Conservation (phyloP, 371 early-diverging fungal genomes). For the Syncephalastrum sp. region DNA sequence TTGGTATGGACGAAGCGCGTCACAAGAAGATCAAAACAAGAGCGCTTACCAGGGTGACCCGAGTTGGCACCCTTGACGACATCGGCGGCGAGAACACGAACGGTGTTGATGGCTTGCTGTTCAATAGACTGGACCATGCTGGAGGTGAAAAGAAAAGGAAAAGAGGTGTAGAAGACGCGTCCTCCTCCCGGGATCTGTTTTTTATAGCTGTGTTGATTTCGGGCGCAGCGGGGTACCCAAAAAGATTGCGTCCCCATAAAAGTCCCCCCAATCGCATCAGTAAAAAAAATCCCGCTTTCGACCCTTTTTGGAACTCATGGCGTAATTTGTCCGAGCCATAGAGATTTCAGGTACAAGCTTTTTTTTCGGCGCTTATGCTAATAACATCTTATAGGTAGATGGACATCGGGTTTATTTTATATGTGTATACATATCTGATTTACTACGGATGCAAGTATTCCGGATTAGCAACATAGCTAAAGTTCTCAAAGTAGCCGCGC, state of each 20-base stretch:
- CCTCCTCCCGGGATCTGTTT: slow-evolving; percentile 2
- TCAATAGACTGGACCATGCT: slow-evolving; percentile 60
- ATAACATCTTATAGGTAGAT: no score
- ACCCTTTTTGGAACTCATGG: no score
- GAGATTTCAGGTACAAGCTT: no score
- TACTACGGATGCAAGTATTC: no score
- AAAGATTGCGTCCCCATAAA: slow-evolving; percentile 2
- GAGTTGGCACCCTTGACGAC: slow-evolving; percentile 94
- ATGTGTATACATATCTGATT: no score
- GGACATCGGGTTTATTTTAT: no score
- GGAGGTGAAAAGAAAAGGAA: slow-evolving; percentile 17
- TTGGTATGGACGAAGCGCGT: neutral
- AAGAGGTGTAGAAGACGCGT: slow-evolving; percentile 2
- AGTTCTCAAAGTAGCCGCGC: slow-evolving; percentile 42
- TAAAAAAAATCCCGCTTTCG: no score
- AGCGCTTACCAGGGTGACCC: slow-evolving; percentile 91
- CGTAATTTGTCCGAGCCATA: no score
- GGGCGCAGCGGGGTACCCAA: slow-evolving; percentile 1
- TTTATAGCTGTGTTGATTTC: slow-evolving; percentile 6
- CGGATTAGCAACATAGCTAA: slow-evolving; percentile 44
- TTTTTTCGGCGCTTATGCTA: no score
- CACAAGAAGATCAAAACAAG: slow-evolving; percentile 3
- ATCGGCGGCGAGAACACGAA: slow-evolving; percentile 93
- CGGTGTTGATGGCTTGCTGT: slow-evolving; percentile 82
- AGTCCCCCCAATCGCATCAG: no score